Percentiles rank a stretch among this genome's conserved stretches.
phyloP scores from a whole-genome alignment of 495 filamentous ascomycete genomes.

The Talaromyces stipitatus region DNA sequence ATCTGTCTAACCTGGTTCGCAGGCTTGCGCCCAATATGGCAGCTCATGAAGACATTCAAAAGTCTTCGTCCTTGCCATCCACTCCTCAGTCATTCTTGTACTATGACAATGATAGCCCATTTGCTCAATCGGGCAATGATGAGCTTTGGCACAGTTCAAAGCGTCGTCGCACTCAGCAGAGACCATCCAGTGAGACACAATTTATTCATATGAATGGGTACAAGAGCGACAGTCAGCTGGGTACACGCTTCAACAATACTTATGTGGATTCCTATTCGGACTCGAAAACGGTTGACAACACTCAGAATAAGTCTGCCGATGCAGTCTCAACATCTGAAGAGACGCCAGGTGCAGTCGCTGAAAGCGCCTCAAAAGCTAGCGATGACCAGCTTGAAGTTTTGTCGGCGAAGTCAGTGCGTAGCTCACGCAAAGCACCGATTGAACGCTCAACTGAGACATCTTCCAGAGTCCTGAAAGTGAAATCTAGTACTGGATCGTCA shows the following conservation, averaged over 20 bases:
- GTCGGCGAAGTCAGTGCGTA: neutral
- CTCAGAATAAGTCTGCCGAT: slow-evolving; percentile 1
- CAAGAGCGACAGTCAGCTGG: slow-evolving; percentile 7
- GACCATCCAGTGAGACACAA: slow-evolving; percentile 2
- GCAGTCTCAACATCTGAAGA: neutral
- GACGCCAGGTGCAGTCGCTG: neutral
- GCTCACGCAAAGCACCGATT: neutral
- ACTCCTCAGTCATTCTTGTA: slow-evolving; percentile 6
- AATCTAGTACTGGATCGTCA: slow-evolving; percentile 3
- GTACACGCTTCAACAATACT: slow-evolving; percentile 5
- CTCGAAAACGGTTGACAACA: slow-evolving; percentile 1
- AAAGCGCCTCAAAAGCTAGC: neutral
- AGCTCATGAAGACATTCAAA: slow-evolving; percentile 4
- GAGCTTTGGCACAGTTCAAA: slow-evolving; percentile 10
- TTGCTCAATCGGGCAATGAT: neutral
- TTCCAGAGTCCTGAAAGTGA: slow-evolving; percentile 5
- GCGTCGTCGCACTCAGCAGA: slow-evolving; percentile 19
- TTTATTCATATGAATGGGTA: slow-evolving; percentile 9
- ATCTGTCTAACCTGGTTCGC: neutral
- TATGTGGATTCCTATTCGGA: slow-evolving; percentile 6
- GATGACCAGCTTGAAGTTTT: neutral
- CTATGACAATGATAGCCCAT: slow-evolving; percentile 1
- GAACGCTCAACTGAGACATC: slow-evolving; percentile 7
- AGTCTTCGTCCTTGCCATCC: slow-evolving; percentile 7
- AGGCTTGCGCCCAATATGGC: slow-evolving; percentile 1